Conservation (phyloP, 495 filamentous ascomycete species). For the Gamarada debralockiae region DNA sequence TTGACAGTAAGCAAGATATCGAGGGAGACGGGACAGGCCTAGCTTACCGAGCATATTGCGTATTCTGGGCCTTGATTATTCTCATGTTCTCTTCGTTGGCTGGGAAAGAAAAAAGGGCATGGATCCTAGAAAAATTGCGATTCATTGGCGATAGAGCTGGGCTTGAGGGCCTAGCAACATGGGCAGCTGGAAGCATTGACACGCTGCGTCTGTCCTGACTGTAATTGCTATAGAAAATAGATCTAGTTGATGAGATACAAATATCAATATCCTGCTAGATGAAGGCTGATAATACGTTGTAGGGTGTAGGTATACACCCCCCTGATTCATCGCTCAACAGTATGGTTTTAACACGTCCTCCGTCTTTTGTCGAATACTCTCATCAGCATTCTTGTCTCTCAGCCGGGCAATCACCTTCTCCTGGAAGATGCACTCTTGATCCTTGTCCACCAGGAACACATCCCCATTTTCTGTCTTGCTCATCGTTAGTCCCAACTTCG, state of each 20-base stretch:
- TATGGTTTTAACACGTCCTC: too few species aligned
- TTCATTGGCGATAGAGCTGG: background rate
- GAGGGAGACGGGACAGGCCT: background rate
- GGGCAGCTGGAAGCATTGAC: background rate
- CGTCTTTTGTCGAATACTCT: too few species aligned
- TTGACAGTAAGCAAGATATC: background rate
- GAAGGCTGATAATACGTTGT: constrained; percentile 46
- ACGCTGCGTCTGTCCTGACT: background rate
- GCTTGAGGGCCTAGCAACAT: background rate
- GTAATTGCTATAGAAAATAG: background rate
- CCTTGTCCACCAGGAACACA: too few species aligned
- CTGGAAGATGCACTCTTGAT: too few species aligned
- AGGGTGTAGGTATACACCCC: too few species aligned
- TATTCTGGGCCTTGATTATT: background rate
- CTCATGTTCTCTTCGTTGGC: background rate
- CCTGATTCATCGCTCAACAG: too few species aligned
- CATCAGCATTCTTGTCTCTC: too few species aligned
- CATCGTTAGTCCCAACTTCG: too few species aligned
- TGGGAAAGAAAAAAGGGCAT: background rate
- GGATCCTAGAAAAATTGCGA: background rate
- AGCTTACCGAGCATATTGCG: background rate
- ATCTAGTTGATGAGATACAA: background rate
- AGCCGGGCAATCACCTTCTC: too few species aligned
- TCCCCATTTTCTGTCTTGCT: too few species aligned
- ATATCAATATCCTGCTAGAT: constrained; percentile 17